Percentiles rank a stretch among this genome's conserved stretches.
Evolutionary conservation across 2,329 filamentous ascomycete genomes (phyloP).

Genomic region (Ilyonectria destructans): DNA sequence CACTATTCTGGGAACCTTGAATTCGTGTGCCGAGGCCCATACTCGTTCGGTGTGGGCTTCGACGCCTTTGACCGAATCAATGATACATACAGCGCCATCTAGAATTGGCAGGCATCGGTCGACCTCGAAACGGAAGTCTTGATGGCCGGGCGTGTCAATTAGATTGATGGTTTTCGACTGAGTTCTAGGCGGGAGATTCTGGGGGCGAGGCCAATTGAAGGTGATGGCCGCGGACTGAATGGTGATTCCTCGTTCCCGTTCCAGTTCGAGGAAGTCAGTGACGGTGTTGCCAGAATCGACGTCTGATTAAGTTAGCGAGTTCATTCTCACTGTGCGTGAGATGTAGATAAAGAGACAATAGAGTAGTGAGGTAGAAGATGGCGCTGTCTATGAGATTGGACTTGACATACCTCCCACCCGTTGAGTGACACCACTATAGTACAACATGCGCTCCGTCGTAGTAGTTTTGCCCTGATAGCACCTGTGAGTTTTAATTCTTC

Average conservation of each 20-base stretch:
- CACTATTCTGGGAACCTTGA: slow-evolving; percentile 85
- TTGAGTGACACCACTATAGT: slow-evolving; percentile 91
- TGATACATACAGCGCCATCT: slow-evolving; percentile 92
- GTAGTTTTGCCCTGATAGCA: slow-evolving; percentile 86
- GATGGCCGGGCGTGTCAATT: slow-evolving; percentile 97
- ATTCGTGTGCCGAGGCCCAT: slow-evolving; percentile 91
- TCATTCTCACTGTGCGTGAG: neutral
- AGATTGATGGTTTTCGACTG: slow-evolving; percentile 83
- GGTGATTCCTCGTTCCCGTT: slow-evolving; percentile 93
- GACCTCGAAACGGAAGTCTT: slow-evolving; percentile 98
- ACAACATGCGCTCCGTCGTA: slow-evolving; percentile 99
- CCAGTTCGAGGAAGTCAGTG: slow-evolving; percentile 95
- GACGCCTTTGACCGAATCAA: slow-evolving; percentile 93
- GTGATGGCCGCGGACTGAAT: slow-evolving; percentile 98
- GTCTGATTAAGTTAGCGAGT: slow-evolving; percentile 64
- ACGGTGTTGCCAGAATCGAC: slow-evolving; percentile 98
- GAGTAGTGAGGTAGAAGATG: neutral
- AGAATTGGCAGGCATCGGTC: slow-evolving; percentile 90
- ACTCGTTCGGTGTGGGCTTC: slow-evolving; percentile 98
- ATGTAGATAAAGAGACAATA: neutral
- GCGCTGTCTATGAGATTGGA: neutral
- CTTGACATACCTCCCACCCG: slow-evolving; percentile 78
- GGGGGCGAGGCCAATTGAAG: slow-evolving; percentile 87
- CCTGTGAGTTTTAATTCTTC: slow-evolving; percentile 16
- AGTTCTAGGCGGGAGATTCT: slow-evolving; percentile 58